Percentiles rank a stretch among this genome's conserved stretches.
These are phyloP conservation scores for Crepidotus sp. DNA, from an alignment of 1,284 basidiomycete species.

Conservation along the genomic window DNA sequence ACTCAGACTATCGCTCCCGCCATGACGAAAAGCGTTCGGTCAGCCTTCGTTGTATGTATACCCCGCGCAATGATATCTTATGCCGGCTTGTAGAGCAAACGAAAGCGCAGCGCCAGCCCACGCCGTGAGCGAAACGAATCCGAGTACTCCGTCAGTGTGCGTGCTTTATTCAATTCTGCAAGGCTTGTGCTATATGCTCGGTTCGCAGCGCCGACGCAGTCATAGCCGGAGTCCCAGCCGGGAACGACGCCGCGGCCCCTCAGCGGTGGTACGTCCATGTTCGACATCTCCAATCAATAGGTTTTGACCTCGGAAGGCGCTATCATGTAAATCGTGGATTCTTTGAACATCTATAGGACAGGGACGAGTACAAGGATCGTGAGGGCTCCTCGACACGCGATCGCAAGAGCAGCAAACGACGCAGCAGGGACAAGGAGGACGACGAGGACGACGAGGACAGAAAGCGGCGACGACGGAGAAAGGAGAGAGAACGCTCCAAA, in stretches of 20 bases:
- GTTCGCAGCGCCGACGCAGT: constrained; percentile 5
- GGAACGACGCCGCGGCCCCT: constrained; percentile 4
- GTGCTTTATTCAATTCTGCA: not conserved
- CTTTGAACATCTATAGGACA: constrained; percentile 1
- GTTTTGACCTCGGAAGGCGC: constrained; percentile 18
- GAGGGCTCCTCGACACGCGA: constrained; percentile 7
- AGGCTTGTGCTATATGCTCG: not conserved
- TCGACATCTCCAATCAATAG: not conserved
- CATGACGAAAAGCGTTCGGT: constrained; percentile 5
- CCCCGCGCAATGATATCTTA: not conserved
- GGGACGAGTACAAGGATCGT: constrained; percentile 8
- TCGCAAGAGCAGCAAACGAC: constrained; percentile 9
- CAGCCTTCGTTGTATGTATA: not conserved
- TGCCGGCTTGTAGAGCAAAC: constrained; percentile 7
- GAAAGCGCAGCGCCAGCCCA: constrained; percentile 8
- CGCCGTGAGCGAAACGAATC: not conserved
- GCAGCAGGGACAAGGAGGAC: constrained; percentile 12
- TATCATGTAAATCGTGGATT: constrained; percentile 7
- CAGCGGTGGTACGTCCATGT: constrained; percentile 13
- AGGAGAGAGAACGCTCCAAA: constrained; percentile 14
- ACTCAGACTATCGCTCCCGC: constrained; percentile 5
- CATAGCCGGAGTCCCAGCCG: constrained; percentile 8
- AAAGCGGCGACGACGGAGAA: constrained; percentile 16
- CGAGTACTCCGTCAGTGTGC: constrained; percentile 6
- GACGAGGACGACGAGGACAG: constrained; percentile 10